Evolutionary conservation across 441 rosid genomes (phyloP).

Genomic region (Kokia cookei): DNA sequence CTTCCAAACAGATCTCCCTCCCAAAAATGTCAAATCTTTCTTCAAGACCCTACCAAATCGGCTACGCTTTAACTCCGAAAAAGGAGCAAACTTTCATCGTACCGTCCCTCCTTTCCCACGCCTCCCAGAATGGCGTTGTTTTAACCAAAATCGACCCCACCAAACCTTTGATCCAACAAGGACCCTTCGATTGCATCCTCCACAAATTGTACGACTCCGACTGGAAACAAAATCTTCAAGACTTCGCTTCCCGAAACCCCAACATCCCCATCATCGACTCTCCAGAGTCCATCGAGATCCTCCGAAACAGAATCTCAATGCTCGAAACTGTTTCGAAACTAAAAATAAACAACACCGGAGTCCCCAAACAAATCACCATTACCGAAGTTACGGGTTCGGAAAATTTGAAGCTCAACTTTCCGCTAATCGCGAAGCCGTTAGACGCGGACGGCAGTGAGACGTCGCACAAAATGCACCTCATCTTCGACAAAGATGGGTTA

Average conservation of each 20-base stretch:
- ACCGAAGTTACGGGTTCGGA: constrained; percentile 24
- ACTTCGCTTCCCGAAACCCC: constrained; percentile 33
- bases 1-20: neutral
- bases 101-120: constrained; percentile 47
- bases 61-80: constrained; percentile 59
- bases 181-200: constrained; percentile 62
- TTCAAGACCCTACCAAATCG: constrained; percentile 26
- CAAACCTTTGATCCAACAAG: constrained; percentile 53
- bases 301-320: constrained; percentile 61
- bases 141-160: constrained; percentile 41
- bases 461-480: constrained; percentile 55
- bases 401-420: constrained; percentile 34
- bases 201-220: constrained; percentile 54
- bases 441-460: constrained; percentile 60
- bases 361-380: constrained; percentile 26
- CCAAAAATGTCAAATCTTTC: neutral
- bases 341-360: constrained; percentile 15
- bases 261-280: constrained; percentile 45
- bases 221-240: constrained; percentile 42
- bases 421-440: constrained; percentile 65
- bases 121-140: constrained; percentile 35
- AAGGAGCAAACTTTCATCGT: constrained; percentile 50
- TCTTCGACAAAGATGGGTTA: constrained; percentile 58
- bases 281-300: constrained; percentile 40
- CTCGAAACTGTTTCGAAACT: constrained; percentile 55